A percentile compares a stretch with the other conserved stretches of the same genome.
Evolutionary conservation across 106 monocot genomes (phyloP).

Genomic region (Platanthera zijinensis): DNA sequence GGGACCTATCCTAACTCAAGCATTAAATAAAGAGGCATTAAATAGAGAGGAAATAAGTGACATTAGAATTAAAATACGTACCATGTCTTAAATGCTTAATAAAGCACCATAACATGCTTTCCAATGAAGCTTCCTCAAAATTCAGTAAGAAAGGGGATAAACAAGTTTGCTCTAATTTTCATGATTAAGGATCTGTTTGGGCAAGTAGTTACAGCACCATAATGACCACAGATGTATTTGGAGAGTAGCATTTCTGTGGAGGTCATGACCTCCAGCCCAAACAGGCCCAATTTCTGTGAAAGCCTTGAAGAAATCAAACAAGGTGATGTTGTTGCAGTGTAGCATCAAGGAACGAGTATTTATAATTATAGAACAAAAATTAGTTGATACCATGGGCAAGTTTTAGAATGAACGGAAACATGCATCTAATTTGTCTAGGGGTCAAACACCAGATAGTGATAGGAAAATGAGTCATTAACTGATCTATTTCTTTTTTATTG

Average conservation of each 20-base stretch:
- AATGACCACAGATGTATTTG: too few species aligned
- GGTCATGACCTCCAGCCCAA: too few species aligned
- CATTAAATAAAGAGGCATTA: neutral
- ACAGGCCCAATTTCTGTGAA: neutral
- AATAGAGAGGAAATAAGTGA: neutral
- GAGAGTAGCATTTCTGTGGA: too few species aligned
- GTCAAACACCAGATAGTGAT: slow-evolving; percentile 1
- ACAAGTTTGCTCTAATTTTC: neutral
- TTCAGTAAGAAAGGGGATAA: neutral
- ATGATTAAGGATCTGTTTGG: neutral
- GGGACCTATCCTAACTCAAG: slow-evolving; percentile 5
- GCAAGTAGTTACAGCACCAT: too few species aligned
- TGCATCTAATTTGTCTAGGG: neutral
- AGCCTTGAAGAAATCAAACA: neutral
- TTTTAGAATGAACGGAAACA: neutral
- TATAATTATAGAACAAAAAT: neutral
- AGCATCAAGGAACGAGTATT: neutral
- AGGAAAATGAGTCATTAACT: neutral
- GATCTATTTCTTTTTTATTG: neutral
- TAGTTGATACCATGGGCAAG: neutral
- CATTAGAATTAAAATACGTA: neutral
- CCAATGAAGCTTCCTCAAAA: neutral
- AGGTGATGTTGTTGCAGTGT: neutral
- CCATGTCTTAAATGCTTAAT: neutral
- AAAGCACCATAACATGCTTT: neutral